These are phyloP conservation scores for Aspergillus viridinutans DNA, from an alignment of 2,329 filamentous ascomycete genomes.

Conservation along the genomic window DNA sequence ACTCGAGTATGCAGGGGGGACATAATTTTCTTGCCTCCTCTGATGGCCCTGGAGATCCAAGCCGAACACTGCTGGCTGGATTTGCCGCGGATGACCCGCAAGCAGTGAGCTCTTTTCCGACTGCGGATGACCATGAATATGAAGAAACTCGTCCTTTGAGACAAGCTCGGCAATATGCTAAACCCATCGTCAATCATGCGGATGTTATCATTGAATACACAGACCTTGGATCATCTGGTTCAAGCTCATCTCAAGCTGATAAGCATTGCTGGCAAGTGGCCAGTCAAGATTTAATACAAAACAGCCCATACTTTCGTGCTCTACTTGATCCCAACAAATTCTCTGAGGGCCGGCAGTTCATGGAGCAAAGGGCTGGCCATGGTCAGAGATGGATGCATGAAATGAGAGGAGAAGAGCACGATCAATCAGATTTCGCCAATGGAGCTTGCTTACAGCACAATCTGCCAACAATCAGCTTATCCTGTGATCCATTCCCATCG, in stretches of 20 bases:
- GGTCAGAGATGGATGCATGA: background rate
- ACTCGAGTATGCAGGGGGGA: slow-evolving; percentile 19
- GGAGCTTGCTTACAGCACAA: background rate
- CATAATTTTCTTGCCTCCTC: slow-evolving; percentile 20
- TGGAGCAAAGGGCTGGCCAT: slow-evolving; percentile 21
- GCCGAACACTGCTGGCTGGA: background rate
- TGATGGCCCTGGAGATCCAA: slow-evolving; percentile 1
- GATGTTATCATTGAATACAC: slow-evolving; percentile 37
- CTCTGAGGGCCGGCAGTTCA: slow-evolving; percentile 34
- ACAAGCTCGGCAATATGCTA: slow-evolving; percentile 5
- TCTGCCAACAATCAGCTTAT: slow-evolving; percentile 28
- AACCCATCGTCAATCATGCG: slow-evolving; percentile 24
- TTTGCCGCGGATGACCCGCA: background rate
- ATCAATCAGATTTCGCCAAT: background rate
- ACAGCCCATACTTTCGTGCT: slow-evolving; percentile 38
- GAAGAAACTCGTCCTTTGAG: background rate
- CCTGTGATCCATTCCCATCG: slow-evolving; percentile 20
- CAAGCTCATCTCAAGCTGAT: slow-evolving; percentile 2
- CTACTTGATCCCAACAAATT: slow-evolving; percentile 42
- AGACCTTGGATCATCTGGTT: slow-evolving; percentile 3
- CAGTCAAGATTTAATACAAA: slow-evolving; percentile 26
- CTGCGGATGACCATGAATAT: background rate
- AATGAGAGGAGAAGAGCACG: background rate
- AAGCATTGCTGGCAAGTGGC: slow-evolving; percentile 31
- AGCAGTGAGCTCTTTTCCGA: background rate